A percentile compares a stretch with the other conserved stretches of the same genome.
Conservation (phyloP, 31 red algal genomes). For the Bonnemaisonia californica region DNA sequence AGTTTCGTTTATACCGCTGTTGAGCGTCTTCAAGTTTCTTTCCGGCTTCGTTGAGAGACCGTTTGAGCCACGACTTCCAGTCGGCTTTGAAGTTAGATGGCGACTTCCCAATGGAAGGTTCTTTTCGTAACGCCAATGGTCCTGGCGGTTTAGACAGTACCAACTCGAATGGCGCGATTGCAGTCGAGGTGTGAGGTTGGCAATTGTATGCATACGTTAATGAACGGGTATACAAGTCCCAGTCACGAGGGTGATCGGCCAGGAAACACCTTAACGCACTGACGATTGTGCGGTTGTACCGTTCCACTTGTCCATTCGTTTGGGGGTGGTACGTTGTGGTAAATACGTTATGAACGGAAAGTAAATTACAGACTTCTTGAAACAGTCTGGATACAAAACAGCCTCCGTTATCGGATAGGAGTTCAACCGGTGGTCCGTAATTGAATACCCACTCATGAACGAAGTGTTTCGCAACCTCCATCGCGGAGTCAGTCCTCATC, state of each 20-base stretch:
- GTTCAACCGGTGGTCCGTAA: not conserved
- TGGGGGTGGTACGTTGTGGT: constrained; percentile 42
- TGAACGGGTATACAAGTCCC: constrained; percentile 3
- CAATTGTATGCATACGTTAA: constrained; percentile 36
- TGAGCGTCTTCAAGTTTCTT: not conserved
- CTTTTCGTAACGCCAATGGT: too few species aligned
- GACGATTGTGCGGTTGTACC: constrained; percentile 19
- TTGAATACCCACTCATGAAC: constrained; percentile 17
- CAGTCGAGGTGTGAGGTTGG: constrained; percentile 7
- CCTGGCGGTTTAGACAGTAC: too few species aligned
- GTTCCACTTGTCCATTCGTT: constrained; percentile 35
- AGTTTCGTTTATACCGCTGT: constrained; percentile 9
- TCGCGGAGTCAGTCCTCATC: not conserved
- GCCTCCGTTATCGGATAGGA: constrained; percentile 28
- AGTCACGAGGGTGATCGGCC: not conserved
- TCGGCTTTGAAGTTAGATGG: too few species aligned
- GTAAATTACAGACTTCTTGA: constrained; percentile 7
- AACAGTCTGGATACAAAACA: constrained; percentile 18
- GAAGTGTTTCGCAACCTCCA: not conserved
- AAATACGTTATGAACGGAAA: constrained; percentile 5
- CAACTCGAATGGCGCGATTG: constrained; percentile 18
- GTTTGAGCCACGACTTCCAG: constrained; percentile 7
- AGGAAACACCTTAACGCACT: constrained; percentile 1
- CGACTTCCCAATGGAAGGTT: too few species aligned
- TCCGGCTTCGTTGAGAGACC: not conserved